Base-by-base conservation (phyloP, 2,329 filamentous ascomycete species). In the Arthrobotrys sinensis region DNA sequence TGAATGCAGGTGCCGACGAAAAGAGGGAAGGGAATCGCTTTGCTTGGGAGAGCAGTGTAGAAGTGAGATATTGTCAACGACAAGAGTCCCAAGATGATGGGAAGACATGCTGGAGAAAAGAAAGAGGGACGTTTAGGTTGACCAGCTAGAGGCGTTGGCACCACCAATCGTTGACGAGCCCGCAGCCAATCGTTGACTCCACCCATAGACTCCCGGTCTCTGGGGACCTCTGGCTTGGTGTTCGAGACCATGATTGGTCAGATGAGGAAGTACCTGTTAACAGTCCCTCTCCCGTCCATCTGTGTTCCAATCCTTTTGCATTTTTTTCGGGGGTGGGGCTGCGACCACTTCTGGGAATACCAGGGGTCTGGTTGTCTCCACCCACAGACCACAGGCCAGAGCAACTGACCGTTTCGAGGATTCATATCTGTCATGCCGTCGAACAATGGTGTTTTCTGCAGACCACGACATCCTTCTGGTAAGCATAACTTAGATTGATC, bases 151-250 rank as follows among this genome's bases (percentile, higher is more conserved):
- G 75, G 60, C 48, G 64, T 71, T 70, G 73, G 55, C 66, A 70
- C 66, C 65, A 77, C 73, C 73, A 77, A 77, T 77, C 50, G 43
- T 66, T 65, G 53, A 45, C 73, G 57, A 50, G 75, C 67, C 65
- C 67, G 67, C 75, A 78, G 62, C 75, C 75, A 78, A 78, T 78
- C 60, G 63, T 62, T 72, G 75, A 62, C 75, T 78, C 75, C 75
- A 78, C 75, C 48, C 75, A 66, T 46, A 62, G 16, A 60, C 67
- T 71, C 73, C 67, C 75, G 50, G 75, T 68, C 62, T 72, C 53
- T 78, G 75, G 75, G 75, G 45, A 62, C 71, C 75, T 76, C 36
- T 71, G 75, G 75, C 75, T 72, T 67, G 21, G 43, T 36, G 34
- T 21, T 19, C 34, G 48, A 60, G 19, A 36, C n/a, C 40, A 21